These are phyloP conservation scores for Arthrobotrys entomopaga DNA, from an alignment of 2,329 filamentous ascomycete genomes.

Conservation along the genomic window DNA sequence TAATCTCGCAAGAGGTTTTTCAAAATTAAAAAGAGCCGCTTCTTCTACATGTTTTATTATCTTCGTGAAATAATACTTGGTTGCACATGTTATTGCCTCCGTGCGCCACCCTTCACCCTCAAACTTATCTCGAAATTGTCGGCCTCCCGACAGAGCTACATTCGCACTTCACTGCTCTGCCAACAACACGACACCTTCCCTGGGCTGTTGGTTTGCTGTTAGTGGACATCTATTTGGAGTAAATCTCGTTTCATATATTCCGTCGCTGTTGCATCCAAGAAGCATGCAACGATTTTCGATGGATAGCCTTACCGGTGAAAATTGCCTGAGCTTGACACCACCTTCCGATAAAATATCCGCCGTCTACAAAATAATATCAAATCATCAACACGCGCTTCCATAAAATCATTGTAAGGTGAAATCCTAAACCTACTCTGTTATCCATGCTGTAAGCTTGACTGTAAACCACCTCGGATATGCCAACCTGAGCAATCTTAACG, in stretches of 20 bases:
- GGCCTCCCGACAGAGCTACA: slow-evolving; percentile 10
- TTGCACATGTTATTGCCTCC: too few relatives aligned
- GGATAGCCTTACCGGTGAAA: slow-evolving; percentile 75
- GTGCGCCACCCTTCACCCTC: not conserved
- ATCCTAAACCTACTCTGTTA: slow-evolving; percentile 66
- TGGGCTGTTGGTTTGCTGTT: slow-evolving; percentile 21
- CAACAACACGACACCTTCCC: slow-evolving; percentile 41
- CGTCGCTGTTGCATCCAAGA: not conserved
- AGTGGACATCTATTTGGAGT: not conserved
- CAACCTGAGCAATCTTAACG: slow-evolving; percentile 97
- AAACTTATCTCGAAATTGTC: not conserved
- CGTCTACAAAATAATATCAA: slow-evolving; percentile 64
- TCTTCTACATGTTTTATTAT: too few relatives aligned
- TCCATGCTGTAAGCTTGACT: slow-evolving; percentile 96
- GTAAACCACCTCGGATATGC: slow-evolving; percentile 95
- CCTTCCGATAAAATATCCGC: slow-evolving; percentile 84
- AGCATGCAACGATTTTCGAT: not conserved
- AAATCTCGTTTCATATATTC: not conserved
- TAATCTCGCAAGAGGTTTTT: not conserved
- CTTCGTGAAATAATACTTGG: too few relatives aligned
- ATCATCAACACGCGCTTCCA: not conserved
- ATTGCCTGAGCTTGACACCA: slow-evolving; percentile 86
- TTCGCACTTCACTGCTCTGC: slow-evolving; percentile 23
- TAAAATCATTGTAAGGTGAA: not conserved
- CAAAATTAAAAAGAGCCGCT: not conserved